Evolutionary conservation across 2,329 filamentous ascomycete genomes (phyloP).

Genomic region (Verticillium zaregamsianum): DNA sequence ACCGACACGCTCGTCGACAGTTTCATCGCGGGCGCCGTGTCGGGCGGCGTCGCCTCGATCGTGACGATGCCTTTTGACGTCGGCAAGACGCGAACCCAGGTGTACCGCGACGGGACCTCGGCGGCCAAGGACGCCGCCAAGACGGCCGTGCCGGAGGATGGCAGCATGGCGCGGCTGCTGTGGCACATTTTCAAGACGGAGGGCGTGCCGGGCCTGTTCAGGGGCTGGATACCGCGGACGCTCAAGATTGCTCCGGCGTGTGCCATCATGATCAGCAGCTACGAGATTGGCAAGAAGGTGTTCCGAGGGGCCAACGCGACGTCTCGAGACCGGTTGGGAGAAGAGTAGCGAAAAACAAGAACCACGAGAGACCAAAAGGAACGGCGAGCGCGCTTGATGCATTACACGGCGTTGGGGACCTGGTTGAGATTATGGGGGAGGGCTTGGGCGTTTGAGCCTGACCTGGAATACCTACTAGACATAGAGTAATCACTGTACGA

Average conservation of each 20-base stretch:
- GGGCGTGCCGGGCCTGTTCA: slow-evolving; percentile 77
- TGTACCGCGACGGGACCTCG: slow-evolving; percentile 57
- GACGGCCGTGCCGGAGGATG: slow-evolving; percentile 60
- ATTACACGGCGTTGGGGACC: slow-evolving; percentile 2
- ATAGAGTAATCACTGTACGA: slow-evolving; percentile 3
- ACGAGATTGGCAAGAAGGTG: slow-evolving; percentile 90
- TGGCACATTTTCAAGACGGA: slow-evolving; percentile 88
- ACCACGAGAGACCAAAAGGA: not conserved
- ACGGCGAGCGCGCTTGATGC: slow-evolving; percentile 1
- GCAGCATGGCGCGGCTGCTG: slow-evolving; percentile 77
- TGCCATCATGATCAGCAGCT: slow-evolving; percentile 98
- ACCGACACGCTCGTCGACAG: slow-evolving; percentile 79
- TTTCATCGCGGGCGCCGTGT: slow-evolving; percentile 79
- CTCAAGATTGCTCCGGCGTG: slow-evolving; percentile 94
- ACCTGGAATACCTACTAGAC: slow-evolving; percentile 2
- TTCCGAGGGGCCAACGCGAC: slow-evolving; percentile 70
- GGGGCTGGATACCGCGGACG: slow-evolving; percentile 85
- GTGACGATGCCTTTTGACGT: slow-evolving; percentile 96
- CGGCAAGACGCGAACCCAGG: slow-evolving; percentile 91
- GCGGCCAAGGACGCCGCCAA: slow-evolving; percentile 28
- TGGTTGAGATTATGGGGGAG: not conserved
- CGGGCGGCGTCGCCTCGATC: slow-evolving; percentile 80
- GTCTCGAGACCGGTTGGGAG: slow-evolving; percentile 18
- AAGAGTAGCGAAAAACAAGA: slow-evolving; percentile 7
- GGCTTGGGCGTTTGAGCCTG: not conserved